Evolutionary conservation across 2,329 filamentous ascomycete species (phyloP).

Genomic region (Venturia asperata): DNA sequence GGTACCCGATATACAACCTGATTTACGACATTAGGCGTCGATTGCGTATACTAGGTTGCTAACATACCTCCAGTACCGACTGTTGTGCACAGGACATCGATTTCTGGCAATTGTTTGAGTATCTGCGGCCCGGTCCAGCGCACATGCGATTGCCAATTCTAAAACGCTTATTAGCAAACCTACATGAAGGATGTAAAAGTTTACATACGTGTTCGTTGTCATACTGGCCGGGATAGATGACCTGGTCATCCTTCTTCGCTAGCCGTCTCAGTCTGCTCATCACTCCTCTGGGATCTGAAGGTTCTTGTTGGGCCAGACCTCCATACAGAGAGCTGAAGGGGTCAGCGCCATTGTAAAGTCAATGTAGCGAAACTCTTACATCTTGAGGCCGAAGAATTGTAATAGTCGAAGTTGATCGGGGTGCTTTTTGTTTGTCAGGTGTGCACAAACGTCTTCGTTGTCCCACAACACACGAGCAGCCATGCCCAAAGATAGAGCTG

Average conservation of each 20-base stretch:
- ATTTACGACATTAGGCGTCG: not conserved
- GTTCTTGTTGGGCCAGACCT: conserved; percentile 52
- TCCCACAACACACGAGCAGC: conserved; percentile 47
- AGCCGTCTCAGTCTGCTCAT: conserved; percentile 43
- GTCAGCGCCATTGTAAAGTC: not conserved
- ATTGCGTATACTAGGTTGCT: not conserved
- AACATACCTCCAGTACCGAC: conserved; percentile 49
- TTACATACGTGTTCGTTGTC: conserved; percentile 40
- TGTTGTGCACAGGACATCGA: conserved; percentile 49
- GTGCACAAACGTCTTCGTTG: conserved; percentile 47
- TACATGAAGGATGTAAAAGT: conserved; percentile 20
- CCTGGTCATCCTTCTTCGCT: conserved; percentile 36
- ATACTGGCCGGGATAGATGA: conserved; percentile 52
- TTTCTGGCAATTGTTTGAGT: conserved; percentile 48
- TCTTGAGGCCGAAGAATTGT: conserved; percentile 53
- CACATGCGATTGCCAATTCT: conserved; percentile 50
- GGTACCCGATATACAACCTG: conserved; percentile 21
- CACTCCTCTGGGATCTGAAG: conserved; percentile 46
- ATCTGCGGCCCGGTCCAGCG: conserved; percentile 56
- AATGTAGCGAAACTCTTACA: conserved; percentile 26
- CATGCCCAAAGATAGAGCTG: conserved; percentile 54
- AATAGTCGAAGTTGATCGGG: conserved; percentile 48
- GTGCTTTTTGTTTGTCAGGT: conserved; percentile 53
- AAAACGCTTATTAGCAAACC: conserved; percentile 15
- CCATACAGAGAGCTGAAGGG: conserved; percentile 46